Conservation (phyloP, 495 filamentous ascomycete genomes). For the Parathielavia appendiculata region DNA sequence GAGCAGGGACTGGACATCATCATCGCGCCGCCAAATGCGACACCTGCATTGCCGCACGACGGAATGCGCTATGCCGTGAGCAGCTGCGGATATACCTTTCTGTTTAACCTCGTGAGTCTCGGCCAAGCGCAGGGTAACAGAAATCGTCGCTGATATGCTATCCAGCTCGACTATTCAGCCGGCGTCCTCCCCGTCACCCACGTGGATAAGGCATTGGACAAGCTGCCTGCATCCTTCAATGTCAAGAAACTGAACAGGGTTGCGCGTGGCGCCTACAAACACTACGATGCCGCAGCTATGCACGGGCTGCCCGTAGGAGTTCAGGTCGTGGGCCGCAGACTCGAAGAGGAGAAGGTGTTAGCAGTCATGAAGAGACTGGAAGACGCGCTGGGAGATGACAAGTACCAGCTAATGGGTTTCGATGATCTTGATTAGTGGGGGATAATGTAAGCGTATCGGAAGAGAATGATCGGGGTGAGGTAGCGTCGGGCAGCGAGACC, state of each 20-base stretch:
- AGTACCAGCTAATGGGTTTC: slow-evolving; percentile 60
- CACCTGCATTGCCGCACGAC: slow-evolving; percentile 80
- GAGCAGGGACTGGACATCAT: slow-evolving; percentile 69
- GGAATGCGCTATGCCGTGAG: slow-evolving; percentile 83
- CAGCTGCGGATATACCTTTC: slow-evolving; percentile 90
- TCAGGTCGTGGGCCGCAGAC: slow-evolving; percentile 76
- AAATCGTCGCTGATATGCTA: slow-evolving; percentile 5
- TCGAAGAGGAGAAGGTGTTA: slow-evolving; percentile 91
- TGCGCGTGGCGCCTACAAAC: slow-evolving; percentile 76
- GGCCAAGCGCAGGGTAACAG: neutral
- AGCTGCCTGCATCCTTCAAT: slow-evolving; percentile 53
- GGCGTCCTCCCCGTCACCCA: slow-evolving; percentile 85
- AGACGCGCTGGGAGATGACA: slow-evolving; percentile 60
- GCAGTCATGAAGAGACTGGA: slow-evolving; percentile 77
- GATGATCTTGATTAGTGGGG: slow-evolving; percentile 22
- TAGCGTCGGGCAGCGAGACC: neutral
- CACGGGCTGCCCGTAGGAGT: slow-evolving; percentile 81
- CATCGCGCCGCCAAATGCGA: slow-evolving; percentile 80
- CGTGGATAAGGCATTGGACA: slow-evolving; percentile 66
- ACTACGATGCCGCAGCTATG: slow-evolving; percentile 82
- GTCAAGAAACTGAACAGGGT: slow-evolving; percentile 68
- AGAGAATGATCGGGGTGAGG: neutral
- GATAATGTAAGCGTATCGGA: neutral
- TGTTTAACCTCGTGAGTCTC: slow-evolving; percentile 74
- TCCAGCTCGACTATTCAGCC: slow-evolving; percentile 73